Base-by-base conservation (phyloP, 108 stramenopile species). In the Cylindrotheca fusiformis region DNA sequence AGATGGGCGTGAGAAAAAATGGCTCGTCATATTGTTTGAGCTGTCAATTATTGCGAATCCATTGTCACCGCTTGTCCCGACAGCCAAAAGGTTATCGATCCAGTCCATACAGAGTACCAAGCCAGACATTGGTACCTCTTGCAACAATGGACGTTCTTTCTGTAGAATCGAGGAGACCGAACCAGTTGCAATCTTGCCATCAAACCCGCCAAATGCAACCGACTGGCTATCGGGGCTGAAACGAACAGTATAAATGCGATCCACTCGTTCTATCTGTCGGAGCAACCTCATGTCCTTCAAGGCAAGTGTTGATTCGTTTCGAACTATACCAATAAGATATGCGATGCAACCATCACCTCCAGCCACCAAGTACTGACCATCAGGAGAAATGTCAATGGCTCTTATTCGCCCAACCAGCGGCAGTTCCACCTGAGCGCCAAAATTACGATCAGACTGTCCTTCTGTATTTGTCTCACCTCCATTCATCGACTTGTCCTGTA, bases 121-220 rank as follows among this genome's bases (percentile, higher is more conserved):
- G n/a, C 81, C 77, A 2, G 20, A 26, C 32, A 47, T 53, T 22
- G 46, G 28, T n/a, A 73, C 48, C 32, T 78, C 77, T 26, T 2
- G 23, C 3, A 71, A 24, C 25, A 6, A 8, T 2, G n/a, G 14
- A 31, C 12, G 32, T 21, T 36, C 17, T 5, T 33, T 36, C 14
- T 50, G 52, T 0, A 52, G 33, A 3, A 63, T 23, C 17, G 36
- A 2, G 24, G 1, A 32, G 23, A 66, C 23, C 0, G 65, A 45
- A 21, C 64, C 50, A 19, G 73, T 58, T 1, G 81, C 65, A 32
- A 76, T 67, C 32, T 32, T 76, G 19, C 77, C 77, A 58, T 83
- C 81, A 52, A 68, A 83, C 14, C 81, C 77, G 20, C 77, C 81
- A 27, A 83, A 52, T 23, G 77, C 73, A 26, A 83, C 21, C 12